Conservation (phyloP, 1,284 basidiomycete species). For the Ganoderma boninense region DNA sequence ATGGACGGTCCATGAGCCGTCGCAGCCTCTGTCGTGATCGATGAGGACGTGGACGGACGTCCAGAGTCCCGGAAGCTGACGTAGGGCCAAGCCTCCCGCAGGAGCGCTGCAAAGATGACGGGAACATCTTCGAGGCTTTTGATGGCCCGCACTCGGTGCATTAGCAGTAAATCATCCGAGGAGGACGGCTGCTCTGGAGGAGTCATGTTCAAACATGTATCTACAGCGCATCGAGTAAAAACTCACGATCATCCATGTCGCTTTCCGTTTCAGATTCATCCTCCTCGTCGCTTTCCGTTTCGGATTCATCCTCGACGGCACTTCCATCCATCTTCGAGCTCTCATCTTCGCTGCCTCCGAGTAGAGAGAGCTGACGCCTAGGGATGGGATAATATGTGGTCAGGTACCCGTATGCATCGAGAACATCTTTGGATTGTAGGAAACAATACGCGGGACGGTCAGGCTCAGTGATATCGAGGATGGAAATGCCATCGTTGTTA, state of each 20-base stretch:
- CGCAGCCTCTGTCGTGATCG: not conserved
- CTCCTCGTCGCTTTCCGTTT: not conserved
- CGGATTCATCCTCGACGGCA: not conserved
- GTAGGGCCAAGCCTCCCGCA: not conserved
- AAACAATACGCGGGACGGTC: conserved; percentile 46
- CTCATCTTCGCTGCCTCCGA: conserved; percentile 8
- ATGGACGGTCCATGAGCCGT: no score
- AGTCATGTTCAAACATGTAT: not conserved
- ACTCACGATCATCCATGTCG: not conserved
- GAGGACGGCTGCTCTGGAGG: not conserved
- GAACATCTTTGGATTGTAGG: conserved; percentile 28
- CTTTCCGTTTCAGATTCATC: no score
- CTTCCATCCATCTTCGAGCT: not conserved
- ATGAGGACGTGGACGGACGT: not conserved
- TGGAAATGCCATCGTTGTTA: conserved; percentile 50
- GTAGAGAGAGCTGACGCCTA: not conserved
- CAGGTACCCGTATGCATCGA: conserved; percentile 43
- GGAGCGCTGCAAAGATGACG: not conserved
- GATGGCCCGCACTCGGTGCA: not conserved
- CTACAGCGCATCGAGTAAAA: not conserved
- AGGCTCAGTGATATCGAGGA: conserved; percentile 51
- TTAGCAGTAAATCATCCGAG: not conserved
- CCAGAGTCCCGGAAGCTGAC: not conserved
- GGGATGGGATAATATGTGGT: conserved; percentile 36
- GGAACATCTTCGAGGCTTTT: not conserved